phyloP scores from a whole-genome alignment of 164 flowering plant species.

The Berberis vulgaris region DNA sequence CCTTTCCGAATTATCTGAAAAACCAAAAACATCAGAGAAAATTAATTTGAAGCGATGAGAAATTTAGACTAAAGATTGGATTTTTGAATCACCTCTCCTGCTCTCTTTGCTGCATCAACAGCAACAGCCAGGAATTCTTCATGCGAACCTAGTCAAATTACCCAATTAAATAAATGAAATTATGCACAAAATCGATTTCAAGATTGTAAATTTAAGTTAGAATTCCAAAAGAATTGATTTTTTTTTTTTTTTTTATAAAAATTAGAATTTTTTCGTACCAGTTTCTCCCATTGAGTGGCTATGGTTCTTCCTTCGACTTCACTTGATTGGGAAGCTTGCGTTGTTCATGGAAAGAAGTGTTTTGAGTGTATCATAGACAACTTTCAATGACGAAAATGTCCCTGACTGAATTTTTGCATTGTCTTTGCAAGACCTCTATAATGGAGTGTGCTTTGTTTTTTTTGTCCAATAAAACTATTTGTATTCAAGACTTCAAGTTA shows the following conservation, averaged over 20 bases:
- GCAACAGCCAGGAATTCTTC: slow-evolving; percentile 51
- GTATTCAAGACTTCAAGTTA: no score
- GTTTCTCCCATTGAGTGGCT: slow-evolving; percentile 9
- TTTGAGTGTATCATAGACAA: no score
- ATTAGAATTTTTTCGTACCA: slow-evolving; percentile 1
- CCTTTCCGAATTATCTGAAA: slow-evolving; percentile 64
- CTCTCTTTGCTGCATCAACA: slow-evolving; percentile 74
- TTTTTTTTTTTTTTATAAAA: neutral
- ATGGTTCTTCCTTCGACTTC: neutral
- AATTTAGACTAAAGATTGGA: neutral
- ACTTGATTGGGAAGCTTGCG: neutral
- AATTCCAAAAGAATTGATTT: neutral
- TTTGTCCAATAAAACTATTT: no score
- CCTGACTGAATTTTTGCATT: no score
- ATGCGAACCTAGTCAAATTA: slow-evolving; percentile 33
- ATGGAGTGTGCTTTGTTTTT: no score
- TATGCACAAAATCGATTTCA: neutral
- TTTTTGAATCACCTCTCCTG: slow-evolving; percentile 54
- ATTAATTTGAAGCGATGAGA: neutral
- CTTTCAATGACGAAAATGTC: no score
- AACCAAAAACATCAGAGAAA: slow-evolving; percentile 1
- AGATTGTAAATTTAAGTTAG: neutral
- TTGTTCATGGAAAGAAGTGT: neutral
- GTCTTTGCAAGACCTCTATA: no score
- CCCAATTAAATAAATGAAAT: neutral